Conservation (phyloP, 306 rosid genomes). For the Cotoneaster glaucophyllus region DNA sequence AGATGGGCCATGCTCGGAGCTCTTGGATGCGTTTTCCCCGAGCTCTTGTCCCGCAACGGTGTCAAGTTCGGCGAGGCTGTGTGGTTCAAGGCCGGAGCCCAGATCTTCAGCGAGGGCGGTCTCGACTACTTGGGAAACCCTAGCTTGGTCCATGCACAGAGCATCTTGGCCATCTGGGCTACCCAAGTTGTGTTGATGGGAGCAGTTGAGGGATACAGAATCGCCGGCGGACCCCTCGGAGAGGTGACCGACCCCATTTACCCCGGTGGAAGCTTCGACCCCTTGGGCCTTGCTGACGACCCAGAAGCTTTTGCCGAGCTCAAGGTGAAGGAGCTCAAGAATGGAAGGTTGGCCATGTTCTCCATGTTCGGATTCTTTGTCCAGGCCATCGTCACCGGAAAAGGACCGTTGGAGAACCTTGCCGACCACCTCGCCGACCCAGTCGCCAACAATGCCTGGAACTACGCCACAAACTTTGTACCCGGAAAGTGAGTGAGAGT, state of each 20-base stretch:
- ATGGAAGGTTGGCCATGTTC: constrained; percentile 89
- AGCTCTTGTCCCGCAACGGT: constrained; percentile 77
- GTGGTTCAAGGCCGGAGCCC: constrained; percentile 94
- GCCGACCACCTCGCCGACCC: constrained; percentile 95
- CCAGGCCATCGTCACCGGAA: constrained; percentile 86
- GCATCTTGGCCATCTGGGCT: constrained; percentile 92
- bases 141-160: constrained; percentile 84
- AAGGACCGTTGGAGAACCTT: constrained; percentile 84
- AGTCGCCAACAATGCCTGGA: constrained; percentile 96
- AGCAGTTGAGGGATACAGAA: constrained; percentile 80
- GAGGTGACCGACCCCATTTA: constrained; percentile 79
- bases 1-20: constrained; percentile 98
- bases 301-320: constrained; percentile 92
- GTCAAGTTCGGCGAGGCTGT: constrained; percentile 83
- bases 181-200: constrained; percentile 76
- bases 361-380: constrained; percentile 93
- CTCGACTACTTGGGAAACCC: constrained; percentile 96
- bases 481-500: constrained; percentile 69
- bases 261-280: constrained; percentile 99
- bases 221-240: constrained; percentile 89
- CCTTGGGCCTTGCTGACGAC: constrained; percentile 86
- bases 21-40: constrained; percentile 74
- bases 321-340: constrained; percentile 89
- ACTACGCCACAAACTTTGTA: constrained; percentile 83
- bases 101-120: constrained; percentile 89